Conservation (phyloP, 2,329 filamentous ascomycete species). For the Xylariomycetidae sp. region DNA sequence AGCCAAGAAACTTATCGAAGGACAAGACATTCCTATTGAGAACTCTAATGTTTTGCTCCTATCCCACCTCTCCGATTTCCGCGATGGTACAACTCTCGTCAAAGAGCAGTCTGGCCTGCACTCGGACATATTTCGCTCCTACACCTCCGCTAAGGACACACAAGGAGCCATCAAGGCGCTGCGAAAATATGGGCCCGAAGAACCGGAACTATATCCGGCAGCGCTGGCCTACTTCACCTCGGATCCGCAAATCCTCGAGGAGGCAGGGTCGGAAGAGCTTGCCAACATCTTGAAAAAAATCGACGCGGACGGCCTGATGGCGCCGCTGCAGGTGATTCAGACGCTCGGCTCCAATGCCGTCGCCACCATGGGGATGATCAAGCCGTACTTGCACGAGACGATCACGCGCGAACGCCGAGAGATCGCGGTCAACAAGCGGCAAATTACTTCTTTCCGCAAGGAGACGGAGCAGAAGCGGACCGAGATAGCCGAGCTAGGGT, state of each 20-base stretch:
- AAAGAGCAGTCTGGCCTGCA: conserved; percentile 88
- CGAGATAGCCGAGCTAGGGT: conserved; percentile 72
- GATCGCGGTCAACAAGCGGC: conserved; percentile 72
- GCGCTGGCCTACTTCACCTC: conserved; percentile 93
- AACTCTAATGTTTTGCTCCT: conserved; percentile 91
- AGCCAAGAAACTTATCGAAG: conserved; percentile 83
- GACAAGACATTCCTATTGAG: conserved; percentile 77
- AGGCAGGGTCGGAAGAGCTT: conserved; percentile 79
- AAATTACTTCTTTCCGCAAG: conserved; percentile 76
- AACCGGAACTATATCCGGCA: conserved; percentile 87
- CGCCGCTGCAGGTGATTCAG: conserved; percentile 93
- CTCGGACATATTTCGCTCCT: conserved; percentile 95
- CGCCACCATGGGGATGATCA: conserved; percentile 96
- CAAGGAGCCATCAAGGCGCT: conserved; percentile 84
- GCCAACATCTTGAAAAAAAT: conserved; percentile 79
- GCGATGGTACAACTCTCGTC: conserved; percentile 84
- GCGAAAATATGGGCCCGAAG: conserved; percentile 84
- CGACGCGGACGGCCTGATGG: conserved; percentile 87
- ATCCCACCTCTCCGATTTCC: conserved; percentile 86
- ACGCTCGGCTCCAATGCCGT: conserved; percentile 67
- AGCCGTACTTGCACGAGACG: conserved; percentile 82
- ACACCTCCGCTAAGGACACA: conserved; percentile 89
- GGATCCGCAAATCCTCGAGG: conserved; percentile 71
- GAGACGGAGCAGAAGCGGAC: conserved; percentile 77
- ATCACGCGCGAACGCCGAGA: conserved; percentile 85